Evolutionary conservation across 345 rosid genomes (phyloP).

Genomic region (Syzygium jambos): DNA sequence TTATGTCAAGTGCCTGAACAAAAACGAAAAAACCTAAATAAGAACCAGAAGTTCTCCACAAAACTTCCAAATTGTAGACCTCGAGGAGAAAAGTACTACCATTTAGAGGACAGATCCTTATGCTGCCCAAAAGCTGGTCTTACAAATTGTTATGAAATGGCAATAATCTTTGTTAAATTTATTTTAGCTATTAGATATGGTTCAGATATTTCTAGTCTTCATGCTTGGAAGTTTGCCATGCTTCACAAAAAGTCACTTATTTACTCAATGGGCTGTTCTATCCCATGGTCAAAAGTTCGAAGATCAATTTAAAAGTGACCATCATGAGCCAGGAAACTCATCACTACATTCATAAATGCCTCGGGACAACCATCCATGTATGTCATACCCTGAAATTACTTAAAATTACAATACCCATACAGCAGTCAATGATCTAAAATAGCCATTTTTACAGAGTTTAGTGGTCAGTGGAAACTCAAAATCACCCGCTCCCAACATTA

Average conservation of each 20-base stretch:
- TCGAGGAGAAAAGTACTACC: background rate
- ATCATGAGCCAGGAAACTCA: background rate
- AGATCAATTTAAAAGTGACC: background rate
- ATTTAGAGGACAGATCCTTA: background rate
- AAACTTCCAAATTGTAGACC: background rate
- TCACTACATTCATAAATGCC: background rate
- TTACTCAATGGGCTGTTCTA: background rate
- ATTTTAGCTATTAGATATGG: background rate
- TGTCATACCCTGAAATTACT: background rate
- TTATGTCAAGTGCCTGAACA: conserved; percentile 79
- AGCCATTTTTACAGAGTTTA: background rate
- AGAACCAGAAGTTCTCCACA: background rate
- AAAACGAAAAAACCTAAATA: background rate
- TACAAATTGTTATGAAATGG: background rate
- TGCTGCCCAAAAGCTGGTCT: background rate
- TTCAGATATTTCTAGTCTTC: background rate
- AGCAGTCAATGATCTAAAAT: background rate
- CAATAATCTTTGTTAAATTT: background rate
- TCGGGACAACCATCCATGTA: background rate
- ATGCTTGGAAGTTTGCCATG: background rate
- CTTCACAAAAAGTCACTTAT: background rate
- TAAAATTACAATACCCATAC: background rate
- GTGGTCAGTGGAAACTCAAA: background rate
- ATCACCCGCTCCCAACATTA: background rate
- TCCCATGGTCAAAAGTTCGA: background rate